Base-by-base conservation (phyloP, 176 grass and related monocot species). In the Lolium multiflorum region DNA sequence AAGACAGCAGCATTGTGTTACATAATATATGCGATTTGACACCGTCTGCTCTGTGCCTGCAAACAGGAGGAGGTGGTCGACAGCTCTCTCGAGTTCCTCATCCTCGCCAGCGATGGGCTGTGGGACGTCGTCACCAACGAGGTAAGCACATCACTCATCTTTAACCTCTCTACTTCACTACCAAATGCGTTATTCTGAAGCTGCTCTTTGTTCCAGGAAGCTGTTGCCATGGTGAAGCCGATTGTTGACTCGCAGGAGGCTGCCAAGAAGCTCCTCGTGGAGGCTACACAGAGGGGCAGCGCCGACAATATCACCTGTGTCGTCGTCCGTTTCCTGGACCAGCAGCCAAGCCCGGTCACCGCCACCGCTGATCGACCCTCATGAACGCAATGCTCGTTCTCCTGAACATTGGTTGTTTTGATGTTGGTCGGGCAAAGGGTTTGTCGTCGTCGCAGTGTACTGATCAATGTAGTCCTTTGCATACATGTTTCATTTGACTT, bases 91-190 rank as follows among this genome's bases (percentile, higher is more conserved):
- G 92, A 97, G 55, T 97, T 97, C 83, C 95, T 97, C 49, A 97
- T 97, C 82, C 95, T 97, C 26, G 95, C 92, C 0, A 97, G 95
- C 24, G 95, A 97, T 57, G 95, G 95, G 6, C 87, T 97, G 4
- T 97, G 95, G 95, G 95, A 97, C 64, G 91, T 95, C 54, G 95
- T 97, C 9, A 86, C 91, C 46, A 95, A 97, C 28, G 91, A 97
- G 87, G 95, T 95, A 84, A 31, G 9, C 14, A 43, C 15, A n/a
- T 0, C 31, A 18, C 28, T 68, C 6, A 28, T 64, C 26, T 12
- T 9, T 66, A 0, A 49, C 9, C 7, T 11, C 9, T 49, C 47
- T 9, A 49, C 57, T 22, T 22, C 20, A 11, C 9, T 24, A 12
- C 10, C 1, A 21, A 12, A 74, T 8, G n/a, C 44, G 50, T 12